Conservation (phyloP, 2,329 filamentous ascomycete species). For the Pseudogymnoascus sp. region DNA sequence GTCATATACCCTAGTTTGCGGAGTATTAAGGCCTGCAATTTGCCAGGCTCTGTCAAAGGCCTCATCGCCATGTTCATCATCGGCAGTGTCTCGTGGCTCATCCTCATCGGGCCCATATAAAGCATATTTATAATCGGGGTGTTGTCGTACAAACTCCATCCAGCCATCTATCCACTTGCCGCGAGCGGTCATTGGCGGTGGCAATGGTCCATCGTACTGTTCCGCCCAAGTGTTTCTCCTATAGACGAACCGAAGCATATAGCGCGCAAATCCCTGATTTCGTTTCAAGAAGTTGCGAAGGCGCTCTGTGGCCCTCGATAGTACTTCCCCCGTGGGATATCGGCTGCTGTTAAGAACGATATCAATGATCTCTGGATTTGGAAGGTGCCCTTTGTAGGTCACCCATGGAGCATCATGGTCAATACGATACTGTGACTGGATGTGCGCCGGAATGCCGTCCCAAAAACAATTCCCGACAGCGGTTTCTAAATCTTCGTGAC, state of each 20-base stretch:
- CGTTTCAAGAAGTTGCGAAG: neutral
- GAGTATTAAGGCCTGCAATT: neutral
- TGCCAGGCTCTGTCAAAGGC: neutral
- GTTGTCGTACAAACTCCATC: neutral
- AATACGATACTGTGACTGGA: neutral
- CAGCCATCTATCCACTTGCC: neutral
- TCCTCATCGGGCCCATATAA: neutral
- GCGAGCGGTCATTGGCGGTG: neutral
- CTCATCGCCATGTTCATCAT: slow-evolving; percentile 26
- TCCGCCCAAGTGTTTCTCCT: slow-evolving; percentile 9
- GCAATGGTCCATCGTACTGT: neutral
- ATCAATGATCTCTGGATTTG: neutral
- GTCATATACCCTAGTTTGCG: neutral
- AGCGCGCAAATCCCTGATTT: neutral
- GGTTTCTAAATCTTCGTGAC: neutral
- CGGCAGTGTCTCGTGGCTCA: slow-evolving; percentile 17
- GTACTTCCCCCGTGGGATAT: neutral
- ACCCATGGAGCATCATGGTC: neutral
- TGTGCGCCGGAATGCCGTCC: neutral
- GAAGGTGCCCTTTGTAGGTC: neutral
- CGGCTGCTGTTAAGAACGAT: no score
- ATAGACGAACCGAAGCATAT: neutral
- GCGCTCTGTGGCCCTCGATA: neutral
- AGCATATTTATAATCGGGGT: neutral
- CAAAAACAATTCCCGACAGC: neutral